phyloP scores from a whole-genome alignment of 2,329 filamentous ascomycete species.

The Fusarium tuaranense region DNA sequence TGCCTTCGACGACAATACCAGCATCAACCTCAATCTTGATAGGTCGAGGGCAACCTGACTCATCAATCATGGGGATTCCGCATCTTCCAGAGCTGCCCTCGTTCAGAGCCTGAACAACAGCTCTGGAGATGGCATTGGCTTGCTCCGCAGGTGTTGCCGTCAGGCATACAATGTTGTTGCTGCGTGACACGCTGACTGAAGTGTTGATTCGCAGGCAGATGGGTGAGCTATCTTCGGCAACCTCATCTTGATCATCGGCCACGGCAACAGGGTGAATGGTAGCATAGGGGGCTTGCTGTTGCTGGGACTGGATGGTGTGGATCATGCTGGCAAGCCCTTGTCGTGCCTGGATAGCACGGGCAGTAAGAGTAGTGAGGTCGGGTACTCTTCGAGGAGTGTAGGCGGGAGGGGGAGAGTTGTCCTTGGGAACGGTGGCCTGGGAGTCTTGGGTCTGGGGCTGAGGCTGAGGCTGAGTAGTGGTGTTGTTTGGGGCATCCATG shows the following conservation, averaged over 20 bases:
- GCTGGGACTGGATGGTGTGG: constrained; percentile 12
- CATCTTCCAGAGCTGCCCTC: constrained; percentile 54
- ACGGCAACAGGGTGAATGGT: constrained; percentile 8
- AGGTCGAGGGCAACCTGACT: constrained; percentile 56
- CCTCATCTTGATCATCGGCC: constrained; percentile 34
- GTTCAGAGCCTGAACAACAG: constrained; percentile 59
- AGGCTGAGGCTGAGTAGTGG: background rate
- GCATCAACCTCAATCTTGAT: constrained; percentile 59
- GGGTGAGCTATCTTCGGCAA: constrained; percentile 47
- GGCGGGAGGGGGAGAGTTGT: constrained; percentile 46
- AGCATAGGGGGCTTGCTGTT: constrained; percentile 14
- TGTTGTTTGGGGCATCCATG: constrained; percentile 34
- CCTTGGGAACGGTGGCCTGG: constrained; percentile 35
- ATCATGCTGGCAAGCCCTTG: constrained; percentile 17
- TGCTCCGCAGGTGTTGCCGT: constrained; percentile 52
- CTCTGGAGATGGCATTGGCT: constrained; percentile 57
- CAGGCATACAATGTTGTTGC: constrained; percentile 62
- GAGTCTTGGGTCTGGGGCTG: constrained; percentile 19
- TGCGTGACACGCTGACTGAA: constrained; percentile 58
- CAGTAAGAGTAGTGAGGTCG: constrained; percentile 29
- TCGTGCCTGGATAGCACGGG: constrained; percentile 30
- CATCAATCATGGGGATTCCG: constrained; percentile 60
- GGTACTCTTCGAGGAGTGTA: constrained; percentile 42
- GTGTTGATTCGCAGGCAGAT: constrained; percentile 62
- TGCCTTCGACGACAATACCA: constrained; percentile 58